Evolutionary conservation across 495 filamentous ascomycete species (phyloP).

Genomic region (Penicillium fimorum): DNA sequence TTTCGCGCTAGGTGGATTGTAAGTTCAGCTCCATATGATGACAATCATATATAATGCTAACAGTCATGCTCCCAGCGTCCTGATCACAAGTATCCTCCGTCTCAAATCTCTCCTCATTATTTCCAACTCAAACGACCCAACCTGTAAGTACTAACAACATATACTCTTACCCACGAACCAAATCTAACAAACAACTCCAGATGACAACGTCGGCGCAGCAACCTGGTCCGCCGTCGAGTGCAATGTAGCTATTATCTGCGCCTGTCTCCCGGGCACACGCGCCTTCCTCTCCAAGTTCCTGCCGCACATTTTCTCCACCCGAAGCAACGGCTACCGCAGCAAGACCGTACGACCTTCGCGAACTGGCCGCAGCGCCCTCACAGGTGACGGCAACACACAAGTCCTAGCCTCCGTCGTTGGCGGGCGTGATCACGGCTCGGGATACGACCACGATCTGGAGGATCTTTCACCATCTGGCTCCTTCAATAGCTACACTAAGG

Average conservation of each 20-base stretch:
- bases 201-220: conserved; percentile 53
- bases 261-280: conserved; percentile 55
- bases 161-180: background rate
- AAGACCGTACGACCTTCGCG: conserved; percentile 21
- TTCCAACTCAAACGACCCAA: conserved; percentile 45
- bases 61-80: conserved; percentile 35
- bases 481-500: conserved; percentile 11
- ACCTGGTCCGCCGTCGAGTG: conserved; percentile 59
- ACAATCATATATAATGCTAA: conserved; percentile 10
- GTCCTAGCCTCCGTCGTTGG: conserved; percentile 29
- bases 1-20: conserved; percentile 51
- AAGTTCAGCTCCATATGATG: conserved; percentile 14
- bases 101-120: conserved; percentile 47
- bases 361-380: conserved; percentile 19
- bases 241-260: conserved; percentile 56
- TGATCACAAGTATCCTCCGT: conserved; percentile 55
- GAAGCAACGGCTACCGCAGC: conserved; percentile 32
- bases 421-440: conserved; percentile 5
- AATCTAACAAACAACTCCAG: conserved; percentile 17
- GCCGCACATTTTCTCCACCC: conserved; percentile 35
- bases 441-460: conserved; percentile 24
- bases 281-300: conserved; percentile 47
- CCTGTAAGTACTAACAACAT: conserved; percentile 32
- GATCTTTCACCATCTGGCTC: conserved; percentile 16
- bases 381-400: conserved; percentile 21